Evolutionary conservation across 192 early-diverging fungal species (phyloP), one percentile per base, ranked within the genome.

Genomic region (Coemansia sp.): DNA sequence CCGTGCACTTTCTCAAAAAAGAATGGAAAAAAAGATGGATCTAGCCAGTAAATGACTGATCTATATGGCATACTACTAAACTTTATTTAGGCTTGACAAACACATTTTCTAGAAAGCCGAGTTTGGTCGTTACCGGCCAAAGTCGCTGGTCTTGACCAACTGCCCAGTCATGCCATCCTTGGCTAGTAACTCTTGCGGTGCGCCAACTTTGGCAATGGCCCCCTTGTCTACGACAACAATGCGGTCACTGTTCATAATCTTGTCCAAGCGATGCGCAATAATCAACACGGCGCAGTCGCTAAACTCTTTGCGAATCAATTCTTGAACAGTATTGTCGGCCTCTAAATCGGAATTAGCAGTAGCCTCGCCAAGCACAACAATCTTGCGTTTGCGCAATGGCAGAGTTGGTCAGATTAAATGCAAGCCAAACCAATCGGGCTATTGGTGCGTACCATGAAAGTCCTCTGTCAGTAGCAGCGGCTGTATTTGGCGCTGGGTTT

Each of bases 361-460:
- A 2, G 91, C 91, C 53, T 92, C 90, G 56, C 91, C 90, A 46
- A 92, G 70, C 0, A 89, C 64, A 22, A 92, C 56, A 25, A 91
- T 75, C 8, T 76, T 65, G 31, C 87, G 87, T 45, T 76, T 76
- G 42, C 70, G 53, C 47, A 92, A n/a, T n/a, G n/a, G n/a, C n/a
- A n/a, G n/a, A n/a, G n/a, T n/a, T n/a, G n/a, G n/a, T n/a, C n/a
- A n/a, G n/a, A n/a, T n/a, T n/a, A n/a, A n/a, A n/a, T n/a, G n/a
- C n/a, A n/a, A n/a, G n/a, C 46, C 46, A 49, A 49, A 49, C 14
- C 10, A 27, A 24, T 27, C 24, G 24, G 1, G 27, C 4, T 14
- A 49, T 49, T 49, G 46, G 24, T 14, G 46, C 46, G 15, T 14
- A 49, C 46, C 46, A 49, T 25, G 46, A 24, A 22, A 49, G 46